Base-by-base conservation (phyloP, 345 rosid species). In the Populus nigra region DNA sequence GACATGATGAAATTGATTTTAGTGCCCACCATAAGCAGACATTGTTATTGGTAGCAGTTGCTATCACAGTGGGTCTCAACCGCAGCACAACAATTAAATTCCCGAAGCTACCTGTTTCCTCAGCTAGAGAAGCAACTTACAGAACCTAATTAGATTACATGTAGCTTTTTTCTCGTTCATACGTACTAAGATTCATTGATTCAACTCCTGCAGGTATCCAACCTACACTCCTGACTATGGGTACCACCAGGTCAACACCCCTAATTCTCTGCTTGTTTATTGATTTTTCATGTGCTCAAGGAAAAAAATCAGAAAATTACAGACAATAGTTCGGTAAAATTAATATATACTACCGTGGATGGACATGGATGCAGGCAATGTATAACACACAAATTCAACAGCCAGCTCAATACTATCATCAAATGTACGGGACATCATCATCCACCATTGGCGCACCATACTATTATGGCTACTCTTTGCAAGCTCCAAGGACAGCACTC, bases 311-410 rank as follows among this genome's bases (percentile, higher is more conserved):
- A 8, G 15, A 23, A 17, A 31, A 57, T 16, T 5, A 16, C 11
- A 49, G 29, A 18, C 4, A 31, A 43, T 57, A 53, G 59, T 18
- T 55, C 22, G 20, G 18, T 47, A 47, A 47, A 3, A 47, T 15
- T 47, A 47, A 47, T 47, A 47, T 43, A 43, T 10, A 43, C 7
- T 31, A 31, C 11, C 0, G 65, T 27, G 9, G 31, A 61, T 80
- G 53, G 73, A 71, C 65, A 69, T 27, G 71, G 33, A 39, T 77
- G 85, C 88, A 90, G 97, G 90, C 87, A 12, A 31, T 89, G 27
- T 94, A 92, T 80, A 91, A 88, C 73, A 83, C 94, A 68, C 96
- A 87, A 76, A 69, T 88, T 65, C 93, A 89, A 81, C 93, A 87
- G 62, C 84, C 53, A 1, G 16, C 88, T 69, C 97, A 89, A 61